A percentile compares a stretch with the other conserved stretches of the same genome.
Conservation (phyloP, 2,329 filamentous ascomycete genomes). For the Apiospora pterosperma region DNA sequence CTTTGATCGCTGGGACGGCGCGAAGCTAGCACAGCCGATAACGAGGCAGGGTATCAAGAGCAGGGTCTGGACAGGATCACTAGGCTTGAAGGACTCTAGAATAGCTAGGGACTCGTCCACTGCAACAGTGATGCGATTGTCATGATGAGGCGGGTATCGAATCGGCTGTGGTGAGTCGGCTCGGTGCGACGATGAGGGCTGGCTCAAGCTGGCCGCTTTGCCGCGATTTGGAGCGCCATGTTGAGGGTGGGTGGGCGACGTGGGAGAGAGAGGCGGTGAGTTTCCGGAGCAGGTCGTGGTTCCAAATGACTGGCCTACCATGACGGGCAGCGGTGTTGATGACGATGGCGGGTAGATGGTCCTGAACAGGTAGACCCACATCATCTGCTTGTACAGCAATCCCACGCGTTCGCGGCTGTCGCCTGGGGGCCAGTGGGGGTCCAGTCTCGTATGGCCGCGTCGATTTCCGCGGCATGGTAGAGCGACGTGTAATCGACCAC, state of each 20-base stretch:
- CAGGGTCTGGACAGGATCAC: slow-evolving; percentile 57
- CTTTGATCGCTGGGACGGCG: slow-evolving; percentile 47
- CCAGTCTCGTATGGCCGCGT: slow-evolving; percentile 73
- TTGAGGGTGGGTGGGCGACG: slow-evolving; percentile 14
- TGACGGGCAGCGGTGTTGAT: slow-evolving; percentile 13
- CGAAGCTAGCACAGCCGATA: slow-evolving; percentile 58
- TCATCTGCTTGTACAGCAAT: slow-evolving; percentile 61
- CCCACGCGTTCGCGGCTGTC: slow-evolving; percentile 55
- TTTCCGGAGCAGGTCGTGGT: neutral
- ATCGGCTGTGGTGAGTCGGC: slow-evolving; percentile 43
- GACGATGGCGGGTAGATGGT: slow-evolving; percentile 55
- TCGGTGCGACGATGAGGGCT: slow-evolving; percentile 12
- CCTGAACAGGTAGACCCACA: slow-evolving; percentile 62
- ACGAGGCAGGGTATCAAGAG: slow-evolving; percentile 59
- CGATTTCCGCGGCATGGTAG: slow-evolving; percentile 71
- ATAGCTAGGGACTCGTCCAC: slow-evolving; percentile 56
- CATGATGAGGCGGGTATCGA: slow-evolving; percentile 45
- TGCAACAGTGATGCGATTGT: slow-evolving; percentile 48
- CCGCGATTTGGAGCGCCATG: slow-evolving; percentile 10
- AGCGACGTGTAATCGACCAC: slow-evolving; percentile 71
- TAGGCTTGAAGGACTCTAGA: slow-evolving; percentile 52
- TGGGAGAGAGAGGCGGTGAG: slow-evolving; percentile 16
- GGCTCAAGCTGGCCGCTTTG: slow-evolving; percentile 23
- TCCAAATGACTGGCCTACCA: slow-evolving; percentile 8
- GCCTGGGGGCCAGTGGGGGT: slow-evolving; percentile 57